Base-by-base conservation (phyloP, 1,284 basidiomycete species). In the Cryptococcus floricola region DNA sequence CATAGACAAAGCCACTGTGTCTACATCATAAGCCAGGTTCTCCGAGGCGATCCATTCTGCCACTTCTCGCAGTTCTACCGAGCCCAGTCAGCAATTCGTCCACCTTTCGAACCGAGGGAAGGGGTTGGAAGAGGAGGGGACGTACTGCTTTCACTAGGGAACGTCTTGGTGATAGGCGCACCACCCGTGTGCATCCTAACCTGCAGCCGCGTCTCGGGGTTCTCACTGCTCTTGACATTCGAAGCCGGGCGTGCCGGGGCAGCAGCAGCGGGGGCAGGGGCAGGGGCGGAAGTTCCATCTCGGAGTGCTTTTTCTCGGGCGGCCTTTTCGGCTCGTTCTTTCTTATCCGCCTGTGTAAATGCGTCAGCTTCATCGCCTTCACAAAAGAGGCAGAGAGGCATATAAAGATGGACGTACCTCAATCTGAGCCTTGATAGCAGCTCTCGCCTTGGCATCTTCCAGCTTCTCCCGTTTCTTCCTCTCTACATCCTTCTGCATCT, bases 371-470 rank as follows among this genome's bases (percentile, higher is more conserved):
- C n/a, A n/a, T n/a, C n/a, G n/a, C n/a, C n/a, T n/a, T n/a, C n/a
- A n/a, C n/a, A n/a, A n/a, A n/a, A n/a, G n/a, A n/a, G n/a, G n/a
- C n/a, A n/a, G n/a, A n/a, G n/a, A n/a, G n/a, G n/a, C n/a, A n/a
- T n/a, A n/a, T n/a, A n/a, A n/a, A n/a, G n/a, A n/a, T n/a, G n/a
- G n/a, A n/a, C n/a, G 44, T 31, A 48, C 73, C 75, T 95, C 93
- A 63, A 97, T 96, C 74, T 95, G 91, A 0, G 87, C 89, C 71
- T 90, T 91, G 67, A 95, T 81, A 4, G 88, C 88, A 3, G 88
- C 89, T 59, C 81, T 85, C 1, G 91, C 92, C 70, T 85, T 86
- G 28, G 84, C 85, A 51, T 96, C 93, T 52, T 88, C 88, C 41
- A 89, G 68, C 78, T 95, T 95, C 66, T 94, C 91, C 89, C 82